Percentiles rank a stretch among this genome's conserved stretches.
These are phyloP conservation scores for Prunus persica DNA, from an alignment of 306 rosid species.

Conservation along the genomic window Prunus_persica_NCBIv2 NC_034013.1:16730001-16730500, in stretches of 20 bases:
- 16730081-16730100: neutral
- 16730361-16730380: neutral
- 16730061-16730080: neutral
- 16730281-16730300: neutral
- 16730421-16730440: neutral
- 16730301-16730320: neutral
- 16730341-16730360: neutral
- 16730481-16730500: neutral
- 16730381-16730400: neutral
- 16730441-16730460: neutral
- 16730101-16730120: neutral
- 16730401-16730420: neutral
- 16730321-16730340: neutral
- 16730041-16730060: neutral
- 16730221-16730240: neutral
- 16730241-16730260: neutral
- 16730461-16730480: too few species aligned
- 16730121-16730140: neutral
- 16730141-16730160: neutral
- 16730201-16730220: neutral
- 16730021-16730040: conserved; percentile 81
- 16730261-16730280: neutral
- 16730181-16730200: neutral
- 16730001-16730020: conserved; percentile 56
- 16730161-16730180: neutral